phyloP scores from a whole-genome alignment of 768 basidiomycete species.

The Macrolepiota albuminosa region DNA sequence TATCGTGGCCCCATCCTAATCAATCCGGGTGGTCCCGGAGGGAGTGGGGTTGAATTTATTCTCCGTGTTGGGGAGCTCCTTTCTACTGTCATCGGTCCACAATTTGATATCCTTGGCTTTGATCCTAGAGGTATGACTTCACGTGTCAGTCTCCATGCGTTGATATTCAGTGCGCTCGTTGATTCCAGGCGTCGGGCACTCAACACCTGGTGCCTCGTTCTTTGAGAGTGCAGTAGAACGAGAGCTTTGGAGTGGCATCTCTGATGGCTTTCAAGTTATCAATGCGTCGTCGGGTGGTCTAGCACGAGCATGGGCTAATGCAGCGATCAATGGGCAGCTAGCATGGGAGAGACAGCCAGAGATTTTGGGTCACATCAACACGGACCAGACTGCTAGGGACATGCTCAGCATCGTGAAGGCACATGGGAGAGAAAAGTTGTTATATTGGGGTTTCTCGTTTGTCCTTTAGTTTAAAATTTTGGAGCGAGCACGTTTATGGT shows the following conservation, averaged over 20 bases:
- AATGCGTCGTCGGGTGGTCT: constrained; percentile 23
- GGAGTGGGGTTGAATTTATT: constrained; percentile 33
- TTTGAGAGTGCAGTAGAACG: constrained; percentile 32
- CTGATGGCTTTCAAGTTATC: constrained; percentile 5
- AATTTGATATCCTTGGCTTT: constrained; percentile 43
- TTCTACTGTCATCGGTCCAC: constrained; percentile 30
- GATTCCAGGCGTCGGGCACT: constrained; percentile 27
- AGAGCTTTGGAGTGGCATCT: constrained; percentile 18
- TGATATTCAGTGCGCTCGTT: not conserved
- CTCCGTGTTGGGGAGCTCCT: constrained; percentile 20
- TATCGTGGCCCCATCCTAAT: constrained; percentile 42
- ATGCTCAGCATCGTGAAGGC: constrained; percentile 32
- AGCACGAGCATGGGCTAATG: constrained; percentile 26
- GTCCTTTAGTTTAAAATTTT: not conserved
- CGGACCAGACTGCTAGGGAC: constrained; percentile 33
- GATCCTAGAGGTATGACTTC: constrained; percentile 36
- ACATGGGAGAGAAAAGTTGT: constrained; percentile 27
- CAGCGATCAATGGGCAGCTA: constrained; percentile 25
- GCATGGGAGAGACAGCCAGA: constrained; percentile 27
- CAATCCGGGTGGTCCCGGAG: constrained; percentile 48
- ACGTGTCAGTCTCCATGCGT: not conserved
- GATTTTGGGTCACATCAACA: constrained; percentile 26
- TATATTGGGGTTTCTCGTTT: constrained; percentile 28
- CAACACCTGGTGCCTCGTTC: constrained; percentile 30
- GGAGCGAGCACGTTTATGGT: not conserved